Percentiles rank a stretch among this genome's conserved stretches.
Evolutionary conservation across 345 rosid genomes (phyloP).

Genomic region (Eucalyptus sp.): DNA sequence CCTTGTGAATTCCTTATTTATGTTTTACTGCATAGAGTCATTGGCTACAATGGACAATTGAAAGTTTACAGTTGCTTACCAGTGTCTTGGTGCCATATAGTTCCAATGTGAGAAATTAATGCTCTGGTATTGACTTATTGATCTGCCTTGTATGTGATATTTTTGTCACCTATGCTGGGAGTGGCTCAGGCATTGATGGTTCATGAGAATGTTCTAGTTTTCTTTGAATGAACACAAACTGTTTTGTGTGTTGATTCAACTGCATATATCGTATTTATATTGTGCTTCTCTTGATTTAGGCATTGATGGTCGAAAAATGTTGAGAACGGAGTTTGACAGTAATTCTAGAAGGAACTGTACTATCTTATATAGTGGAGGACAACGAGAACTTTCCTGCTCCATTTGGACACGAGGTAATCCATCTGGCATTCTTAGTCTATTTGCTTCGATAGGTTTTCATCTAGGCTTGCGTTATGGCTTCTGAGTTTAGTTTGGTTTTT

Average conservation of each 20-base stretch:
- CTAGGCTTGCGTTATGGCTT: background rate
- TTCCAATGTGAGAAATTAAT: background rate
- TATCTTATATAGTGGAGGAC: constrained; percentile 55
- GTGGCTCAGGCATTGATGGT: background rate
- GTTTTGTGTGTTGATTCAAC: background rate
- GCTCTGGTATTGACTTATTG: background rate
- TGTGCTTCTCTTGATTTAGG: constrained; percentile 21
- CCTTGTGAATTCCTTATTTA: background rate
- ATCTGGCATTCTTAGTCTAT: background rate
- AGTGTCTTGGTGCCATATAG: background rate
- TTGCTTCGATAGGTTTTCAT: background rate
- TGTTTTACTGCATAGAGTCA: background rate
- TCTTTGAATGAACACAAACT: background rate
- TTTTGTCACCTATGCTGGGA: background rate
- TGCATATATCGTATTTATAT: background rate
- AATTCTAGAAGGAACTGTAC: constrained; percentile 44
- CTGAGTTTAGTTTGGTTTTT: background rate
- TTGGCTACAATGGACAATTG: background rate
- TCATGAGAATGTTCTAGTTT: background rate
- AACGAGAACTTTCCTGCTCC: constrained; percentile 77
- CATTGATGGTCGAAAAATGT: constrained; percentile 55
- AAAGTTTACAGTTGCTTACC: background rate
- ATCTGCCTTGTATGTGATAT: background rate
- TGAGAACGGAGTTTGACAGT: constrained; percentile 48
- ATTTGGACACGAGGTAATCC: constrained; percentile 85